Evolutionary conservation across 148 eudicot species (phyloP).

Genomic region (Pharnaceum exiguum): DNA sequence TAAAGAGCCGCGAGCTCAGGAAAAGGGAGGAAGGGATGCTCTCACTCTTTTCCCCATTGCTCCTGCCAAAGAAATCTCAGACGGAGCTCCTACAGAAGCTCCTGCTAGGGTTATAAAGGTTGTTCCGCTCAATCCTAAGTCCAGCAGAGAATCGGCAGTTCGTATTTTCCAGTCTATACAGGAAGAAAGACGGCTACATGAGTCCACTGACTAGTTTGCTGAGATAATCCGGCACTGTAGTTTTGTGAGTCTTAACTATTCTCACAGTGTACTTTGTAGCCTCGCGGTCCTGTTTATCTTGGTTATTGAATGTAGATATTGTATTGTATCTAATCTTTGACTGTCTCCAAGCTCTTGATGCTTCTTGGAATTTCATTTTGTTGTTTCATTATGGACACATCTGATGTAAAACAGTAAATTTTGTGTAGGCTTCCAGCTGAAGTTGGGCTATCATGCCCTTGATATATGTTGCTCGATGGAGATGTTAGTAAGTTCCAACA

Average conservation of each 20-base stretch:
- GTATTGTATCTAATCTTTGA: constrained; percentile 7
- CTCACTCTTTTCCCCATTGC: constrained; percentile 40
- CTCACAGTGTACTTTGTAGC: constrained; percentile 7
- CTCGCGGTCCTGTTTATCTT: constrained; percentile 6
- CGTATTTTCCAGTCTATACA: constrained; percentile 83
- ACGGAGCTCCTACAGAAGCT: constrained; percentile 21
- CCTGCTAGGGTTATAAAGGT: constrained; percentile 58
- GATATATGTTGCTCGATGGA: too few species aligned
- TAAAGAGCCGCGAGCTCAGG: constrained; percentile 26
- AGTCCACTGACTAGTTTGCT: constrained; percentile 24
- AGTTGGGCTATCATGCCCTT: too few species aligned
- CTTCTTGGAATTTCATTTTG: neutral
- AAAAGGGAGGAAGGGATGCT: constrained; percentile 28
- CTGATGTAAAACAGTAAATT: too few species aligned
- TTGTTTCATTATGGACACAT: too few species aligned
- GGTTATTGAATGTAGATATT: constrained; percentile 19
- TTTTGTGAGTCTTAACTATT: constrained; percentile 1
- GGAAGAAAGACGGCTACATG: constrained; percentile 56
- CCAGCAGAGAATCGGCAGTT: constrained; percentile 65
- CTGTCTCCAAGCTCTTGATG: neutral
- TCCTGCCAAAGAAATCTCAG: constrained; percentile 20
- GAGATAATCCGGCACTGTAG: neutral
- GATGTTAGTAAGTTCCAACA: too few species aligned
- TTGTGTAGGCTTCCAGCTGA: too few species aligned
- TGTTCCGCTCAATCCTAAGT: constrained; percentile 63